Conservation (phyloP, 176 grass and related monocot species). For the Phoenix roebelenii region DNA sequence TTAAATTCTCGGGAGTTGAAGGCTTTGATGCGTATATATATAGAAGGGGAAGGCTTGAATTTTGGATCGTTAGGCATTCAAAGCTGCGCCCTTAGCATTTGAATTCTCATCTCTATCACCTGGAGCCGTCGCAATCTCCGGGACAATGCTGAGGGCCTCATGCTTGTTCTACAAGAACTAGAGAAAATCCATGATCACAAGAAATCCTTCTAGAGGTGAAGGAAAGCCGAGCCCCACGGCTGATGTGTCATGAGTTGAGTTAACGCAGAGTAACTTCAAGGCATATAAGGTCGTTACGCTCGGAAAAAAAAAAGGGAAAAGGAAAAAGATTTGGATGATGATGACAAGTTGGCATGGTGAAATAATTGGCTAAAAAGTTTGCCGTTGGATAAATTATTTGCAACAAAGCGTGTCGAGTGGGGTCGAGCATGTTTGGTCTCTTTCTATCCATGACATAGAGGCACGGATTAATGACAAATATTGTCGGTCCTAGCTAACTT, state of each 20-base stretch:
- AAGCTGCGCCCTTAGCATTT: neutral
- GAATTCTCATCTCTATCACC: constrained; percentile 20
- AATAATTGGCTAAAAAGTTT: neutral
- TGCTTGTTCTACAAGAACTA: constrained; percentile 3
- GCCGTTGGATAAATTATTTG: neutral
- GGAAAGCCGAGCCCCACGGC: too few species aligned
- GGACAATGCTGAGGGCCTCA: neutral
- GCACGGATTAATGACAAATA: too few species aligned
- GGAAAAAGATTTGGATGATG: neutral
- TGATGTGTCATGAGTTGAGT: neutral
- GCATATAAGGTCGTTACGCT: constrained; percentile 3
- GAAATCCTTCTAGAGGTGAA: neutral
- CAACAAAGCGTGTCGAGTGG: neutral
- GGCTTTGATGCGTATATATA: constrained; percentile 18
- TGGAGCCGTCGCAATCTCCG: constrained; percentile 3
- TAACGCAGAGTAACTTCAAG: neutral
- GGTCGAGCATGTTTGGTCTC: constrained; percentile 3
- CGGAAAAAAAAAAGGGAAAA: neutral
- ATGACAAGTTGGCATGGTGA: constrained; percentile 18
- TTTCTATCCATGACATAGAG: neutral
- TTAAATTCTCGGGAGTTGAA: constrained; percentile 18
- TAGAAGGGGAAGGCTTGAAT: neutral
- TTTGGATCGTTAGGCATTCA: neutral
- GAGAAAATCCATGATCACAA: constrained; percentile 1
- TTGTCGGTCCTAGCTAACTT: too few species aligned